These are phyloP conservation scores for Sonneratia alba DNA, from an alignment of 345 rosid species.

Conservation along the genomic window DNA sequence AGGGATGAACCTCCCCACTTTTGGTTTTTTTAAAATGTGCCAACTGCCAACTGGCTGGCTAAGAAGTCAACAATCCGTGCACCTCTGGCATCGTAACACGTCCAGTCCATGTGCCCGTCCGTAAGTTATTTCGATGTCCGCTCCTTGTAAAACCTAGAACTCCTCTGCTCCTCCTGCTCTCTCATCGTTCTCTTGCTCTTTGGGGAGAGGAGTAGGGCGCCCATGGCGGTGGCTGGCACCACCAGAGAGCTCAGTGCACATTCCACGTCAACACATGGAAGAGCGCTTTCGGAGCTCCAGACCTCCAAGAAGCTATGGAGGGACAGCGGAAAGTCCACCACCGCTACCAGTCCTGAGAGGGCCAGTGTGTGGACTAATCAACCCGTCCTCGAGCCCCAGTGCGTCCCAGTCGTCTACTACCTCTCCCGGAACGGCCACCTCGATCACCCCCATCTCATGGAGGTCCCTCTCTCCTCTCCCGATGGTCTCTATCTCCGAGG, in stretches of 20 bases:
- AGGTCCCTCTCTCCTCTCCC: constrained; percentile 64
- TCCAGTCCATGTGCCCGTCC: too few species aligned
- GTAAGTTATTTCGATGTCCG: not conserved
- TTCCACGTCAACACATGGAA: constrained; percentile 4
- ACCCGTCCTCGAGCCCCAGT: constrained; percentile 27
- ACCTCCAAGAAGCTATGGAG: constrained; percentile 20
- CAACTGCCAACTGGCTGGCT: too few species aligned
- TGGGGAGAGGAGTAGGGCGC: not conserved
- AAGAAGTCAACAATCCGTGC: too few species aligned
- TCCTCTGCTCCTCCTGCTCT: constrained; percentile 7
- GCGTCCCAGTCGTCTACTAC: constrained; percentile 78
- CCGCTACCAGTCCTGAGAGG: constrained; percentile 50
- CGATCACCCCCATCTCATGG: constrained; percentile 97
- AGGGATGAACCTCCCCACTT: too few species aligned
- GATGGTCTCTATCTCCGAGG: constrained; percentile 81
- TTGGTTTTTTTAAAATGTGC: too few species aligned
- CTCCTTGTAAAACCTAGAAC: constrained; percentile 13
- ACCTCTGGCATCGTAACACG: too few species aligned
- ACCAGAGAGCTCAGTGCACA: constrained; percentile 27
- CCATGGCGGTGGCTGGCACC: constrained; percentile 23
- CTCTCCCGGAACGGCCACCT: constrained; percentile 83
- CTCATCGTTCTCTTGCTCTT: constrained; percentile 10
- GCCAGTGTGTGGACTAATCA: constrained; percentile 41
- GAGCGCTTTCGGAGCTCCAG: constrained; percentile 15
- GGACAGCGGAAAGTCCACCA: constrained; percentile 20